Conservation (phyloP, 345 rosid genomes). For the Melaleuca alternifolia region DNA sequence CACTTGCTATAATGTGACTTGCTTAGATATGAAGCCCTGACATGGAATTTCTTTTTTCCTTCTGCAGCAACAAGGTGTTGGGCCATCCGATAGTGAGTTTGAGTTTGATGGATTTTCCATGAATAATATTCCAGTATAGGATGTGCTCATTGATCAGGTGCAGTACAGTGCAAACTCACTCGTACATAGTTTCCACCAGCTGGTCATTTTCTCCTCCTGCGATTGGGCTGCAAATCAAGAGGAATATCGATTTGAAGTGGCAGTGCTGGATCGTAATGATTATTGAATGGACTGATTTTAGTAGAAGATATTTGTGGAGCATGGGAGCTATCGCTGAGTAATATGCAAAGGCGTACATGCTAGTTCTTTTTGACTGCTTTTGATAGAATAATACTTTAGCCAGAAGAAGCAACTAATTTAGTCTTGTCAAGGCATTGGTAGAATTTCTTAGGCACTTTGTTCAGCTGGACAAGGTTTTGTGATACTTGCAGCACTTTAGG, state of each 20-base stretch:
- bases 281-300: neutral
- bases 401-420: conserved; percentile 32
- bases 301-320: neutral
- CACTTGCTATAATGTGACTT: neutral
- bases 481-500: conserved; percentile 23
- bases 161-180: neutral
- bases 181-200: conserved; percentile 23
- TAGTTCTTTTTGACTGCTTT: conserved; percentile 29
- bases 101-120: conserved; percentile 71
- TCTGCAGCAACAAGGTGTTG: conserved; percentile 54
- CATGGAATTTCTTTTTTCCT: conserved; percentile 4
- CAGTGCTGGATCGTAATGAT: neutral
- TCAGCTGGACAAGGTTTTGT: conserved; percentile 4
- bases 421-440: conserved; percentile 6
- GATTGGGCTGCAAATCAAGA: neutral
- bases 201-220: neutral
- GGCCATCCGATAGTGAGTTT: conserved; percentile 49
- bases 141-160: neutral
- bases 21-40: neutral
- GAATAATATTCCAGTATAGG: conserved; percentile 64
- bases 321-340: conserved; percentile 12
- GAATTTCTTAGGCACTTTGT: conserved; percentile 1
- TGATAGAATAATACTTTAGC: conserved; percentile 8
- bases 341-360: conserved; percentile 38
- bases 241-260: neutral